A percentile compares a stretch with the other conserved stretches of the same genome.
These are phyloP conservation scores for Hypericum androsaemum DNA, from an alignment of 345 rosid species.

Conservation along the genomic window DNA sequence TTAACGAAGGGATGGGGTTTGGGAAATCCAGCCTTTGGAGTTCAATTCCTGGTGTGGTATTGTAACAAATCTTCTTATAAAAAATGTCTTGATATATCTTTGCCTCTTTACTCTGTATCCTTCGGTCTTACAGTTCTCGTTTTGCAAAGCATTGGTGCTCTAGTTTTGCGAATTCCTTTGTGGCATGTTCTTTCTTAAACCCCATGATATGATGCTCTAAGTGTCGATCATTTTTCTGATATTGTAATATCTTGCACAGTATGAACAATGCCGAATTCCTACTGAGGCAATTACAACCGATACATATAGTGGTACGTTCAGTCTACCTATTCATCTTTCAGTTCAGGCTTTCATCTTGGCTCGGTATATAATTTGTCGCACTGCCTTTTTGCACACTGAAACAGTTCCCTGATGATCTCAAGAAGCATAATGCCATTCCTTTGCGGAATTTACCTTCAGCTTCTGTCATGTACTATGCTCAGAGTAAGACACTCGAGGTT, in stretches of 20 bases:
- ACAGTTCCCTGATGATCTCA: constrained; percentile 57
- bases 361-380: not conserved
- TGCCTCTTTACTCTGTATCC: too few relatives aligned
- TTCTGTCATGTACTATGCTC: constrained; percentile 30
- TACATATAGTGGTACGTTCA: constrained; percentile 45
- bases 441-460: constrained; percentile 16
- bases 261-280: constrained; percentile 37
- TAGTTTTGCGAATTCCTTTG: too few relatives aligned
- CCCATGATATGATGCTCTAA: not conserved
- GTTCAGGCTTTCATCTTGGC: not conserved
- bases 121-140: too few relatives aligned
- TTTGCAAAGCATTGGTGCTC: too few relatives aligned
- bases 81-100: too few relatives aligned
- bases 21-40: too few relatives aligned
- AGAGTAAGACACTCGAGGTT: constrained; percentile 37
- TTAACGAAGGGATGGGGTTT: too few relatives aligned
- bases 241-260: constrained; percentile 22
- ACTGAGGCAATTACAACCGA: constrained; percentile 52
- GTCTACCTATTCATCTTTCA: not conserved
- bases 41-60: too few relatives aligned
- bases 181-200: not conserved
- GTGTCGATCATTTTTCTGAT: not conserved
- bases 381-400: constrained; percentile 7
- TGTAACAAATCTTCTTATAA: too few relatives aligned
- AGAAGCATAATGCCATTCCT: constrained; percentile 21